phyloP scores from a whole-genome alignment of 495 filamentous ascomycete species.

The Podospora conica region DNA sequence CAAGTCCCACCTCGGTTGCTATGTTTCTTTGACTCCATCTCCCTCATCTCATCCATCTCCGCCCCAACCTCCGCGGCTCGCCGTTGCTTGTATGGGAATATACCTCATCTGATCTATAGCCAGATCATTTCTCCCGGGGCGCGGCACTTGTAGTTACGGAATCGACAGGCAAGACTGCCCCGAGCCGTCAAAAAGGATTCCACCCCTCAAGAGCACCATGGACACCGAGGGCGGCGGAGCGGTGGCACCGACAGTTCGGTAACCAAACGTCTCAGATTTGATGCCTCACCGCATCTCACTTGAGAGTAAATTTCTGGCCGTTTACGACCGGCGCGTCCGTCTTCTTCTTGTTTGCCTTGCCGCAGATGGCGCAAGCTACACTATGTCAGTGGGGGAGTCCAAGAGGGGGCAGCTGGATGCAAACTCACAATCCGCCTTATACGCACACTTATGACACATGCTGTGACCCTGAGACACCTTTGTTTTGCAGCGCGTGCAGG shows the following conservation, averaged over 20 bases:
- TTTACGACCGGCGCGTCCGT: conserved; percentile 48
- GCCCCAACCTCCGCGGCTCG: neutral
- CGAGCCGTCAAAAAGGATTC: neutral
- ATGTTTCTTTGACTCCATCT: neutral
- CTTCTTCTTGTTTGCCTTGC: conserved; percentile 53
- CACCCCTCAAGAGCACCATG: neutral
- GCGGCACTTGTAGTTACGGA: neutral
- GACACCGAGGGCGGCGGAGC: neutral
- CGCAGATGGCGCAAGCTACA: conserved; percentile 60
- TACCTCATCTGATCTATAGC: neutral
- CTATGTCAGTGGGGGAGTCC: conserved; percentile 15
- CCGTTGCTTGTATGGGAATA: neutral
- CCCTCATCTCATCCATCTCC: neutral
- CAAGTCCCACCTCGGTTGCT: neutral
- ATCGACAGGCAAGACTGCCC: neutral
- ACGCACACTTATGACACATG: conserved; percentile 62
- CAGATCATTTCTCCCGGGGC: neutral
- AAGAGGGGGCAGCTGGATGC: neutral
- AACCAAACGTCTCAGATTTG: neutral
- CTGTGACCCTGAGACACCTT: conserved; percentile 58
- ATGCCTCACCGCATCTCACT: conserved; percentile 34
- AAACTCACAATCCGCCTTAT: conserved; percentile 54
- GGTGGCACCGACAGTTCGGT: neutral
- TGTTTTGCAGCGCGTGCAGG: conserved; percentile 56
- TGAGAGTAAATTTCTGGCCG: conserved; percentile 60